Conservation (phyloP, 345 rosid species). For the Camelina hispida region DNA sequence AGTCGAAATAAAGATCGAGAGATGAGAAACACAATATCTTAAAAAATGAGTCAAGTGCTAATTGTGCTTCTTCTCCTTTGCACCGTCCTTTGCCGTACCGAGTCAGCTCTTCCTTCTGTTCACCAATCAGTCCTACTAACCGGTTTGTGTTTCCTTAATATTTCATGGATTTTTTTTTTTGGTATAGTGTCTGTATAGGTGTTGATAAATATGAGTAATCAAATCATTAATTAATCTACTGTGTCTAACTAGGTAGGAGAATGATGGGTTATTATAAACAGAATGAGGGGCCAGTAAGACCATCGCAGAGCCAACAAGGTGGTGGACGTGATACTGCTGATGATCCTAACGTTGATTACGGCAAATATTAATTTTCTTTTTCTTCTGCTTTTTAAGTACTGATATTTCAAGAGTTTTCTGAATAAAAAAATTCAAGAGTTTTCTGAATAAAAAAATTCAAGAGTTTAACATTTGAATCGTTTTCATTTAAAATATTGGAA, state of each 20-base stretch:
- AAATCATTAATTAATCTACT: no score
- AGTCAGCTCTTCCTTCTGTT: background rate
- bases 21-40: background rate
- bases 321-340: background rate
- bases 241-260: no score
- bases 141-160: background rate
- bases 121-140: background rate
- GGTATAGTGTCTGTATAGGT: background rate
- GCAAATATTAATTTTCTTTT: background rate
- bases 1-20: background rate
- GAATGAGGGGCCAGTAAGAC: background rate
- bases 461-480: no score
- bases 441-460: no score
- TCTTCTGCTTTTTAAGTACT: background rate
- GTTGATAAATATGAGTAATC: background rate
- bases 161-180: no score
- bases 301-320: conserved; percentile 2
- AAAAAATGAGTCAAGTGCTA: conserved; percentile 13
- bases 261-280: background rate
- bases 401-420: no score
- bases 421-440: no score
- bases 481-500: no score
- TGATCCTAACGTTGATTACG: background rate
- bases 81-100: background rate
- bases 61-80: conserved; percentile 8